Conservation (phyloP, 352 stramenopile species). For the Phytopythium delawarense region DNA sequence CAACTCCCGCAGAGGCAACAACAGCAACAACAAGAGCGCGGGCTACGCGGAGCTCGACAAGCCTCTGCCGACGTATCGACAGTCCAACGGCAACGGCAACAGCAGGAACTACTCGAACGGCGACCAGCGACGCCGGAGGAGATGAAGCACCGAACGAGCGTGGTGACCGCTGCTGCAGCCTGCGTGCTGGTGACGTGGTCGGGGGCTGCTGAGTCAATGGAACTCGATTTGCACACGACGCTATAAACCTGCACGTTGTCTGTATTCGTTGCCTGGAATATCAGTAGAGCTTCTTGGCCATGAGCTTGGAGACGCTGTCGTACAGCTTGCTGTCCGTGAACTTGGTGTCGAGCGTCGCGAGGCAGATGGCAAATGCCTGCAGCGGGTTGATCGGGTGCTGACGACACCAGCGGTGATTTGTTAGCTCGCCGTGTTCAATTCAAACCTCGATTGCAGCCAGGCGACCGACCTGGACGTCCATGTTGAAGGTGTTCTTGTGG, state of each 20-base stretch:
- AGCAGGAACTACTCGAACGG: constrained; percentile 17
- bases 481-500: constrained; percentile 90
- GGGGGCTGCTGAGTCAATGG: background rate
- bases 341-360: constrained; percentile 85
- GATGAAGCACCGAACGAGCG: constrained; percentile 9
- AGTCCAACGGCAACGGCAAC: constrained; percentile 11
- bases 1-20: constrained; percentile 13
- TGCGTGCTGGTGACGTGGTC: background rate
- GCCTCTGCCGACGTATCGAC: constrained; percentile 27
- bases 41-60: constrained; percentile 29
- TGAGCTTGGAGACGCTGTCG: constrained; percentile 37
- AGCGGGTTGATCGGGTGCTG: constrained; percentile 77
- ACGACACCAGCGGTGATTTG: constrained; percentile 9
- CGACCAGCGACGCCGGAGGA: constrained; percentile 19
- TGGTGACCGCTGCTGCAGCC: constrained; percentile 9
- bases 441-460: background rate
- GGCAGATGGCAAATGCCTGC: constrained; percentile 87
- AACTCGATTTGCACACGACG: background rate
- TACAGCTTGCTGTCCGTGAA: constrained; percentile 47
- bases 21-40: constrained; percentile 14
- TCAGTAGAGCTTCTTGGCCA: constrained; percentile 20
- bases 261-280: background rate
- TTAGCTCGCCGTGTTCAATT: too few species aligned
- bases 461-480: constrained; percentile 79
- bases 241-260: background rate